Conservation (phyloP, 306 rosid genomes). For the Biancaea sappan region DNA sequence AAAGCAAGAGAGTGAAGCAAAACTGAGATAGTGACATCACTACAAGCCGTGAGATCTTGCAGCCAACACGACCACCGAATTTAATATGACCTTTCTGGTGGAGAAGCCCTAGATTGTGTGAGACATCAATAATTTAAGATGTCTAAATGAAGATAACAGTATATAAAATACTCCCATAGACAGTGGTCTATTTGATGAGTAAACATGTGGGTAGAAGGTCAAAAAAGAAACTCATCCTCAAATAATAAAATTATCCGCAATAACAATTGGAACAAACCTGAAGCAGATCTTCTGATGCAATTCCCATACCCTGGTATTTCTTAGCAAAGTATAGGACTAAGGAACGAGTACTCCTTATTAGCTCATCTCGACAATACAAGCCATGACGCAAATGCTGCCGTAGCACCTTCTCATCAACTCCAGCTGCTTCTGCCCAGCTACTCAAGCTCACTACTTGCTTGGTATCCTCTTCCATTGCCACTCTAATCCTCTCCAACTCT, state of each 20-base stretch:
- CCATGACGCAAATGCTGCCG: slow-evolving; percentile 61
- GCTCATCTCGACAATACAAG: slow-evolving; percentile 74
- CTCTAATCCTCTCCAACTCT: slow-evolving; percentile 68
- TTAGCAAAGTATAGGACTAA: slow-evolving; percentile 72
- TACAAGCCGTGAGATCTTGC: not conserved
- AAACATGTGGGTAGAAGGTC: slow-evolving; percentile 14
- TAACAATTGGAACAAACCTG: slow-evolving; percentile 63
- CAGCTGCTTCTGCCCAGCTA: slow-evolving; percentile 82
- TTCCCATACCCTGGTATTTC: slow-evolving; percentile 78
- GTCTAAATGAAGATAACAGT: not conserved
- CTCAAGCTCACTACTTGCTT: slow-evolving; percentile 61
- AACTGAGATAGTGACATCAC: not conserved
- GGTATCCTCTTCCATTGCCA: slow-evolving; percentile 64
- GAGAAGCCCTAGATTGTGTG: not conserved
- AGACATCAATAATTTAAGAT: not conserved
- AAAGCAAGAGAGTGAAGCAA: not conserved
- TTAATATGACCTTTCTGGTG: not conserved
- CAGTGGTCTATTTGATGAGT: not conserved
- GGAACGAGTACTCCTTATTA: slow-evolving; percentile 73
- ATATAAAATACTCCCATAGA: not conserved
- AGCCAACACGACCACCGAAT: not conserved
- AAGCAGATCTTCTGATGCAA: slow-evolving; percentile 76
- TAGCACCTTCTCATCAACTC: slow-evolving; percentile 65
- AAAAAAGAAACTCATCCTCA: not conserved
- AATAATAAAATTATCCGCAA: not conserved